Evolutionary conservation across 805 yeast genomes (phyloP), one percentile per base, ranked within the genome.

Genomic region (Ogataea allantospora): DNA sequence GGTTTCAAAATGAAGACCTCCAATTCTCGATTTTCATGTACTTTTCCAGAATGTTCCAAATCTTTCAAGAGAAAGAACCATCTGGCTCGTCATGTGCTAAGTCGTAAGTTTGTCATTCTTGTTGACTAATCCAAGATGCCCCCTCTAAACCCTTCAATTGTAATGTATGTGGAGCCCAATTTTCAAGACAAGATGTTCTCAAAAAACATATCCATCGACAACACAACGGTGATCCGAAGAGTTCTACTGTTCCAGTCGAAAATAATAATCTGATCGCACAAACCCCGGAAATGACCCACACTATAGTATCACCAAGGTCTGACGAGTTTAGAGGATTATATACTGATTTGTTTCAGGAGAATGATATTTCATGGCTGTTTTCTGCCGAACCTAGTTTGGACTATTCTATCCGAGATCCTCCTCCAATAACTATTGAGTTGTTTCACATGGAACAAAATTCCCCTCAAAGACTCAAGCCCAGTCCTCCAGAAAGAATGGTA

Each of bases 301-400:
- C n/a, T n/a, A n/a, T n/a, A n/a, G n/a, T n/a, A n/a, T n/a, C n/a
- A 20, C 13, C 28, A 11, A 28, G 30, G 14, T 9, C 22, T 20
- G 30, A 31, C 17, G 30, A 35, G 20, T 36, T 35, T 30, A 20
- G 32, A 18, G 28, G 30, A 17, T 30, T 43, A 8, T 33, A 35
- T 7, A 33, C 44, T 6, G 33, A 38, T 19, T n/a, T 43, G 9
- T 50, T 53, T 30, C 48, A 39, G 26, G 44, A 46, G n/a, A 39
- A 48, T 21, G 52, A 50, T 38, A 33, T 54, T 18, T 39, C 54
- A 14, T 53, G 58, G 58, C 49, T 54, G n/a, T 14, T 53, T 54
- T 40, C 43, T n/a, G 32, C 44, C n/a, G 35, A 41, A 31, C 22
- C n/a, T n/a, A n/a, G n/a, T n/a, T n/a, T n/a, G n/a, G n/a, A n/a